These are phyloP conservation scores for Aspergillus olivimuriae DNA, from an alignment of 495 filamentous ascomycete species.

Conservation along the genomic window DNA sequence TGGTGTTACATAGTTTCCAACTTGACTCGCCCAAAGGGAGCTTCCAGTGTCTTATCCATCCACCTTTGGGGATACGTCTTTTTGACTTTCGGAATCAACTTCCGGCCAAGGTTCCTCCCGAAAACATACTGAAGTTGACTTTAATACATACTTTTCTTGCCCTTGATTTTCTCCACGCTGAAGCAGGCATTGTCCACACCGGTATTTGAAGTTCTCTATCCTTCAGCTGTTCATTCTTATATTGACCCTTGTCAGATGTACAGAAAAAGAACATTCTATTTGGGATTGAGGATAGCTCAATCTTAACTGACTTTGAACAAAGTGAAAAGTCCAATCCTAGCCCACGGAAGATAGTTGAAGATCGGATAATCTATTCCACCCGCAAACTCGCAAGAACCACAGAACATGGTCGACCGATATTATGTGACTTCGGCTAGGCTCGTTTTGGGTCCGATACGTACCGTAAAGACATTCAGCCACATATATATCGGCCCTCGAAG, in stretches of 20 bases:
- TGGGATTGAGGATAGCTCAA: background rate
- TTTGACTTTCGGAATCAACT: conserved; percentile 9
- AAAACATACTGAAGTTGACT: conserved; percentile 1
- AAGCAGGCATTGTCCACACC: conserved; percentile 1
- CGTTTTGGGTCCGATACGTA: conserved; percentile 19
- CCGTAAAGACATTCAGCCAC: conserved; percentile 18
- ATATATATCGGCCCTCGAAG: conserved; percentile 35
- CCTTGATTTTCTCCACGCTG: conserved; percentile 10
- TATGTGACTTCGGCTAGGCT: conserved; percentile 25
- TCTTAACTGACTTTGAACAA: conserved; percentile 1
- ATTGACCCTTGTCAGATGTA: conserved; percentile 5
- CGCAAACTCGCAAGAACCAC: conserved; percentile 9
- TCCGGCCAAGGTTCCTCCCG: background rate
- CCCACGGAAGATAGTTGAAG: conserved; percentile 11
- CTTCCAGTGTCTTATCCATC: conserved; percentile 22
- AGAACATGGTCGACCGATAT: conserved; percentile 11
- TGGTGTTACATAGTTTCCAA: conserved; percentile 15
- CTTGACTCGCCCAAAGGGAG: conserved; percentile 11
- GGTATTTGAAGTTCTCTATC: background rate
- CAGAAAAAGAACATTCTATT: conserved; percentile 10
- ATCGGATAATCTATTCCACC: background rate
- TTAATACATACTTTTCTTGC: conserved; percentile 8
- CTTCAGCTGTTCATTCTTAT: background rate
- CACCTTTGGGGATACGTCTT: conserved; percentile 18
- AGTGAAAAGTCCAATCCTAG: conserved; percentile 5